A percentile compares a stretch with the other conserved stretches of the same genome.
Conservation (phyloP, 768 basidiomycete genomes). For the Leccinum rimulosum region DNA sequence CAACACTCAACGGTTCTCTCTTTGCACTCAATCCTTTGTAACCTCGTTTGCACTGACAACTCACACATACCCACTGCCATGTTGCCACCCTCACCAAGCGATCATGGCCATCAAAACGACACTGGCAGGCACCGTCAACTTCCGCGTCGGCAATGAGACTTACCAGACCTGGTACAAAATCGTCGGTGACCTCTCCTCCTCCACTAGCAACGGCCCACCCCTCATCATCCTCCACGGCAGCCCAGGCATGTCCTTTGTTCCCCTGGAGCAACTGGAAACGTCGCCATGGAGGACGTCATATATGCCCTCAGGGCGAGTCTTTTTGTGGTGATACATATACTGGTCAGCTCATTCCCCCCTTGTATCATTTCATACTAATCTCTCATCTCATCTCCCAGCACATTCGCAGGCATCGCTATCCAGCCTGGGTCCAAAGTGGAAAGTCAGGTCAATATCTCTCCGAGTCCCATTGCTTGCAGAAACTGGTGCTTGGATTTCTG, state of each 20-base stretch:
- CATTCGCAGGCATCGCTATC: background rate
- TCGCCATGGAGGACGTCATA: slow-evolving; percentile 89
- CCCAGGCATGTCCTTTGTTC: slow-evolving; percentile 59
- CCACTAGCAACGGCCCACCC: background rate
- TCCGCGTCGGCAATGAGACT: slow-evolving; percentile 16
- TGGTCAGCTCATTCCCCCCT: slow-evolving; percentile 10
- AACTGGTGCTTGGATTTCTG: slow-evolving; percentile 82
- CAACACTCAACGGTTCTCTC: too few species aligned
- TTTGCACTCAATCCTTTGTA: too few species aligned
- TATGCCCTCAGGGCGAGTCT: slow-evolving; percentile 76
- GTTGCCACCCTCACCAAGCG: background rate
- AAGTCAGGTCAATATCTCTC: slow-evolving; percentile 51
- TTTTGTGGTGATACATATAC: slow-evolving; percentile 43
- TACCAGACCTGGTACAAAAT: slow-evolving; percentile 44
- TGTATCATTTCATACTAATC: background rate
- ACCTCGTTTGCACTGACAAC: too few species aligned
- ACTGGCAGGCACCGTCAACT: slow-evolving; percentile 10
- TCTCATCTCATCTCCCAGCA: background rate
- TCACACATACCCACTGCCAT: too few species aligned
- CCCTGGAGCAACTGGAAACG: slow-evolving; percentile 93
- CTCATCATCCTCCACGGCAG: slow-evolving; percentile 47
- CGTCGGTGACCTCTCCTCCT: slow-evolving; percentile 35
- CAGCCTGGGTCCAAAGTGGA: slow-evolving; percentile 19
- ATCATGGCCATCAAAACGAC: slow-evolving; percentile 12
- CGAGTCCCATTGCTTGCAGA: slow-evolving; percentile 62